Evolutionary conservation across 2,329 filamentous ascomycete species (phyloP), one percentile per base, ranked within the genome.

Genomic region (Colletotrichum orchidophilum): DNA sequence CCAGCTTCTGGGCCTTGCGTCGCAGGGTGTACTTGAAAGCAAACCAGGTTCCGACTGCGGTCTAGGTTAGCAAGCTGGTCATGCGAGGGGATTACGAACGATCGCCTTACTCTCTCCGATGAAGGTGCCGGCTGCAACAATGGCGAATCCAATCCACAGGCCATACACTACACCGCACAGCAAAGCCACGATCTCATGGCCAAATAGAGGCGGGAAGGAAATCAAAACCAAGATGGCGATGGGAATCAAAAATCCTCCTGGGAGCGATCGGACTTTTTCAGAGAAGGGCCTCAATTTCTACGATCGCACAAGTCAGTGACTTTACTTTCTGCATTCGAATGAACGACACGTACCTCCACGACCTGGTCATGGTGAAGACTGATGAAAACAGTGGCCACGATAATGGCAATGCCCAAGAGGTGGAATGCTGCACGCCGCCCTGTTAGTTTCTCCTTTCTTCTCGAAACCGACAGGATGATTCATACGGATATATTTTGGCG

Each of bases 131-230:
- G 80, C 81, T 0, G 81, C 79, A 11, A 83, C 81, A 53, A 84
- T 80, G 5, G 76, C 81, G 57, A 84, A 83, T 5, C 82, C 82
- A 18, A 81, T 75, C 80, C 82, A 83, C 6, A 84, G 72, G 2
- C 81, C 82, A 63, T 81, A 84, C 7, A 83, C 81, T 0, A 83
- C 79, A 73, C 82, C 82, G 61, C 79, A 81, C n/a, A 84, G 72
- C 21, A 84, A 74, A n/a, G 79, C 81, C 53, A 84, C 74, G 50
- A 84, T 75, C 67, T 84, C 82, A 68, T 84, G 82, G 18, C 82
- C 82, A 63, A 84, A 83, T 13, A 84, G 75, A 1, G 82, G 82
- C 4, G 82, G 82, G 63, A 84, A 83, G 3, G 82, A 83, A 46
- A 84, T 81, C 42, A 80, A 53, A 57, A 84, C 76, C 31, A 84